Evolutionary conservation across 768 basidiomycete species (phyloP), one percentile per base, ranked within the genome.

Genomic region (Tremella fuciformis): DNA sequence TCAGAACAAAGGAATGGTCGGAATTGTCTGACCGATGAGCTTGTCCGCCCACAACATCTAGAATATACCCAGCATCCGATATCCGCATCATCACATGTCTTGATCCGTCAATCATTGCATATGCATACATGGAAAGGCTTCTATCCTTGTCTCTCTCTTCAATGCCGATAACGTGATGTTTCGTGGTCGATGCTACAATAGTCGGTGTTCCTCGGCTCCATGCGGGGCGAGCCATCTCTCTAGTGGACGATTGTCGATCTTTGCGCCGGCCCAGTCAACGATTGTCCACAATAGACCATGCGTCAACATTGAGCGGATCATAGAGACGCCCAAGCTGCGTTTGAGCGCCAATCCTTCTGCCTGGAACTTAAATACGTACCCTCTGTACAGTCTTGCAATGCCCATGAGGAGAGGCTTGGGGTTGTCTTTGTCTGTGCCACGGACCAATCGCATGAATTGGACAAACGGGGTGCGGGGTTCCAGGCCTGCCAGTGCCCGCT

Each of bases 241-340:
- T 21, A 71, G 63, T 1, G 75, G 75, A 42, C 64, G 57, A 4
- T 65, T 73, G 47, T 79, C 78, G 41, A 79, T 78, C 71, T 69
- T 75, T 8, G 41, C 41, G 15, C 70, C 65, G 0, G 73, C 71
- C 24, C 60, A 65, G 57, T 96, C 92, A 75, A 92, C 91, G 60
- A 96, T 81, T 8, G 92, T 94, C 92, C 92, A 96, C 51, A 93
- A 80, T 39, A 94, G 80, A 19, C 93, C 93, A 65, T 96, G 93
- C 7, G 91, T 94, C 29, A 91, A 89, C 69, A 94, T 87, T 67
- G 88, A 92, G 53, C 96, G 84, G 52, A 89, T 76, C 40, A 93
- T 93, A 62, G 91, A 94, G 63, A 99, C 89, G 8, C 77, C 77
- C 18, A 78, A 61, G 7, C 77, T 76, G n/a, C n/a, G n/a, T n/a